A percentile compares a stretch with the other conserved stretches of the same genome.
Conservation (phyloP, 164 flowering plant genomes). For the Vitis rotundifolia region DNA sequence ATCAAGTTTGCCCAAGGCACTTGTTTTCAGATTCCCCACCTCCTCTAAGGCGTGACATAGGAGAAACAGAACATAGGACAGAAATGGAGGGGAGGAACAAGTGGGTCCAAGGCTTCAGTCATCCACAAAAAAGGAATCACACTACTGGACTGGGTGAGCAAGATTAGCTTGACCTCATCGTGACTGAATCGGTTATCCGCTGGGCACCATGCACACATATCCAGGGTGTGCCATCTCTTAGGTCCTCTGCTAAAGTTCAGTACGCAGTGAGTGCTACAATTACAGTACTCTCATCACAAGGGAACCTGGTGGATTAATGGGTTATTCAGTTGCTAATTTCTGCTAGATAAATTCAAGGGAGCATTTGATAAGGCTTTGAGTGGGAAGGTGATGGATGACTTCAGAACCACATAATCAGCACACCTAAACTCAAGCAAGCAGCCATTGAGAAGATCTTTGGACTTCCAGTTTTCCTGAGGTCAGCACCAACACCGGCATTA, state of each 20-base stretch:
- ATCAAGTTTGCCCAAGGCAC: slow-evolving; percentile 32
- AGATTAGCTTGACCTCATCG: slow-evolving; percentile 68
- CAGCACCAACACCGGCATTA: no score
- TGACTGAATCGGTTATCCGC: slow-evolving; percentile 77
- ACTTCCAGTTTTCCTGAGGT: no score
- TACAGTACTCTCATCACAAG: no score
- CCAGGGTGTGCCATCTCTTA: slow-evolving; percentile 62
- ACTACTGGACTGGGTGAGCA: slow-evolving; percentile 83
- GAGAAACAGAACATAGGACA: slow-evolving; percentile 24
- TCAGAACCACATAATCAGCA: no score
- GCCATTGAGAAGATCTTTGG: no score
- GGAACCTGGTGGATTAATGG: no score
- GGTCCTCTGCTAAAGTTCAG: slow-evolving; percentile 53
- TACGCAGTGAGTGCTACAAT: no score
- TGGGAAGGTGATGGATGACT: no score
- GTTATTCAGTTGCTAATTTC: no score
- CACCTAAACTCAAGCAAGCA: no score
- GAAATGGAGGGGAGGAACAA: slow-evolving; percentile 30
- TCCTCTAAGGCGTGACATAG: slow-evolving; percentile 12
- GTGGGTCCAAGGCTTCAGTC: slow-evolving; percentile 39
- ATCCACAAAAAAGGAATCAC: slow-evolving; percentile 67
- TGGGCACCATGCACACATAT: slow-evolving; percentile 92
- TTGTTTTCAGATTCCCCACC: slow-evolving; percentile 29
- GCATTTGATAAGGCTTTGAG: no score
- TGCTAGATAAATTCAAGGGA: no score